phyloP scores from a whole-genome alignment of 1,284 basidiomycete species.

The Albatrellus sp. region DNA sequence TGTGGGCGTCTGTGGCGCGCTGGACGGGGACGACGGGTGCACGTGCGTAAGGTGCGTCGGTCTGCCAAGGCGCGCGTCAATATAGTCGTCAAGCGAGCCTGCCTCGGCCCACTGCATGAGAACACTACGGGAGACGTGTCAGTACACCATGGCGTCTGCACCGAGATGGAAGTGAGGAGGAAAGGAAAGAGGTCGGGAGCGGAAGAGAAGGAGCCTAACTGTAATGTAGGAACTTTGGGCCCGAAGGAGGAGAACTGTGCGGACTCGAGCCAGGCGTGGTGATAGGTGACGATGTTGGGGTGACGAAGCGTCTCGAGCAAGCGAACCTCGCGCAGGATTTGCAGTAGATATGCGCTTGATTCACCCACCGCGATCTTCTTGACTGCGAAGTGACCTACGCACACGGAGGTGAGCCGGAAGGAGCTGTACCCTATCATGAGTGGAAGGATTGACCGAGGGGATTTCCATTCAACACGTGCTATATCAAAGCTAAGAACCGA shows the following conservation, averaged over 20 bases:
- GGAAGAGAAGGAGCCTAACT: constrained; percentile 13
- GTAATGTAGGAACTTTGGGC: constrained; percentile 60
- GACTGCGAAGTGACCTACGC: constrained; percentile 70
- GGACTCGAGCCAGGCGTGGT: constrained; percentile 89
- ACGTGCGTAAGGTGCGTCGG: constrained; percentile 11
- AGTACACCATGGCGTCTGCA: background rate
- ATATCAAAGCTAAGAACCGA: background rate
- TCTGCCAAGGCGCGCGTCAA: constrained; percentile 60
- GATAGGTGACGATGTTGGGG: constrained; percentile 88
- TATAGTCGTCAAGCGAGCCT: constrained; percentile 73
- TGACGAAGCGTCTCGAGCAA: constrained; percentile 80
- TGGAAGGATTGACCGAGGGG: constrained; percentile 37
- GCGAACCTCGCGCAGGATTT: constrained; percentile 72
- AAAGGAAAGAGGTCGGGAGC: background rate
- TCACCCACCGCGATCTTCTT: constrained; percentile 93
- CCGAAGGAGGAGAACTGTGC: constrained; percentile 79
- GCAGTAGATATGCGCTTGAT: constrained; percentile 72
- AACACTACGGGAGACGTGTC: constrained; percentile 34
- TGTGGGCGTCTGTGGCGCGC: constrained; percentile 9
- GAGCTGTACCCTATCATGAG: background rate
- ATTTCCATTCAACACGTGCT: constrained; percentile 78
- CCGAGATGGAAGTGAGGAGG: background rate
- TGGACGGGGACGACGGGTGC: constrained; percentile 16
- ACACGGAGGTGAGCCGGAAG: background rate
- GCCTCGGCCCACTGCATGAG: constrained; percentile 93